Evolutionary conservation across 2,329 filamentous ascomycete genomes (phyloP).

Genomic region (Grosmannia serpens): DNA sequence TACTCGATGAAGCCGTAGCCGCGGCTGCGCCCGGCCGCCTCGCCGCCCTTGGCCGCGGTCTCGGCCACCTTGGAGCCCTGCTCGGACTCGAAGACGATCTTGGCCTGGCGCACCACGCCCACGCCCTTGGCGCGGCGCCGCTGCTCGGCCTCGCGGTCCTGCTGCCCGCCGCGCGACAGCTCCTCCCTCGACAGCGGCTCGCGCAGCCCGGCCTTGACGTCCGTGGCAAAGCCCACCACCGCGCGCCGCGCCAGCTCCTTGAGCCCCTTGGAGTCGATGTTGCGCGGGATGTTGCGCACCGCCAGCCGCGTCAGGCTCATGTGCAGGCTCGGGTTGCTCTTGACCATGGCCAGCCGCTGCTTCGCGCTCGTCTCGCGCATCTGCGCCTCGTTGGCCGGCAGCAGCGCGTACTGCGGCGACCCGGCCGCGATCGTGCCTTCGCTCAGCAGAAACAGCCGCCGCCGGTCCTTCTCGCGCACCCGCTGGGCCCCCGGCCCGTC

Average conservation of each 20-base stretch:
- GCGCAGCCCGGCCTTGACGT: slow-evolving; percentile 69
- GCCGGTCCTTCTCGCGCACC: slow-evolving; percentile 71
- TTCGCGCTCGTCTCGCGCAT: slow-evolving; percentile 79
- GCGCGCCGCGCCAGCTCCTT: slow-evolving; percentile 85
- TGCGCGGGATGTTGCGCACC: slow-evolving; percentile 79
- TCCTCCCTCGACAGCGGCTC: slow-evolving; percentile 84
- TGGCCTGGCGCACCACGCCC: slow-evolving; percentile 81
- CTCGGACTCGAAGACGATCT: slow-evolving; percentile 83
- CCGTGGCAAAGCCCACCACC: slow-evolving; percentile 86
- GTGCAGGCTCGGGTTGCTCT: slow-evolving; percentile 81
- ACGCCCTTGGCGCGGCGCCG: slow-evolving; percentile 72
- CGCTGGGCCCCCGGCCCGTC: slow-evolving; percentile 53
- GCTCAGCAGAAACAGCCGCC: slow-evolving; percentile 73
- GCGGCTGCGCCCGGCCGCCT: slow-evolving; percentile 50
- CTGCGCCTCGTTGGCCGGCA: slow-evolving; percentile 69
- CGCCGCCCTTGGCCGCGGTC: slow-evolving; percentile 38
- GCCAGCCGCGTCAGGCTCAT: slow-evolving; percentile 83
- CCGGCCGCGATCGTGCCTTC: slow-evolving; percentile 76
- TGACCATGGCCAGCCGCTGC: slow-evolving; percentile 82
- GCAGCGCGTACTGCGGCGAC: slow-evolving; percentile 63
- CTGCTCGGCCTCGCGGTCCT: slow-evolving; percentile 70
- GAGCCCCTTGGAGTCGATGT: slow-evolving; percentile 72
- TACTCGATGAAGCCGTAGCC: slow-evolving; percentile 99
- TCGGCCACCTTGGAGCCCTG: slow-evolving; percentile 78
- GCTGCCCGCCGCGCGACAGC: slow-evolving; percentile 63